Percentiles rank a stretch among this genome's conserved stretches.
phyloP scores from a whole-genome alignment of 2,329 filamentous ascomycete genomes.

The Beauveria scarabaeidicola region DNA sequence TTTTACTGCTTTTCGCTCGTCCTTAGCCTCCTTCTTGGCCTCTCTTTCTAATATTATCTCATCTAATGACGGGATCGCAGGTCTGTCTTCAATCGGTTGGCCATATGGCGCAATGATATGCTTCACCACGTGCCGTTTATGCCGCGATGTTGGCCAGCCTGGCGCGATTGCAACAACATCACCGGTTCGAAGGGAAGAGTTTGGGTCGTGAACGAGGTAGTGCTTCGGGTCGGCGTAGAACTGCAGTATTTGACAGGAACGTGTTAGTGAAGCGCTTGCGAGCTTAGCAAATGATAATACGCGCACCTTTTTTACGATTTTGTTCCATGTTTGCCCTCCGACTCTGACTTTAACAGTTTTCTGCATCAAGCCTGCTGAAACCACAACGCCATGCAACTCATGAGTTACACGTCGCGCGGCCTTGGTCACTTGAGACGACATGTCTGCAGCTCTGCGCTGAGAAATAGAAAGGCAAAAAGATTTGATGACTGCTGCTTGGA shows the following conservation, averaged over 20 bases:
- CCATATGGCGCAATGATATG: slow-evolving; percentile 65
- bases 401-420: slow-evolving; percentile 37
- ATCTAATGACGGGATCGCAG: slow-evolving; percentile 55
- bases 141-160: slow-evolving; percentile 55
- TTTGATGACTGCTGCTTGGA: not conserved
- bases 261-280: not conserved
- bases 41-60: slow-evolving; percentile 50
- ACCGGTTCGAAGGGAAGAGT: slow-evolving; percentile 61
- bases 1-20: slow-evolving; percentile 36
- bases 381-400: slow-evolving; percentile 59
- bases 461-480: no score
- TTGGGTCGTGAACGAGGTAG: slow-evolving; percentile 71
- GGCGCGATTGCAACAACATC: slow-evolving; percentile 66
- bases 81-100: slow-evolving; percentile 52
- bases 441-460: slow-evolving; percentile 13
- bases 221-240: slow-evolving; percentile 54
- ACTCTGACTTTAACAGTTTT: slow-evolving; percentile 74
- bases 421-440: slow-evolving; percentile 34
- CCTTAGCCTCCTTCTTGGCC: slow-evolving; percentile 47
- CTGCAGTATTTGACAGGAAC: slow-evolving; percentile 15
- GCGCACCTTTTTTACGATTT: slow-evolving; percentile 60
- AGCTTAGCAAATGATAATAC: not conserved
- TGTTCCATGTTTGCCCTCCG: slow-evolving; percentile 64
- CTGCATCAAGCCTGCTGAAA: slow-evolving; percentile 68
- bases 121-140: slow-evolving; percentile 66